Evolutionary conservation across 257 asterid genomes (phyloP).

Genomic region (Fraxinus cuspidata): DNA sequence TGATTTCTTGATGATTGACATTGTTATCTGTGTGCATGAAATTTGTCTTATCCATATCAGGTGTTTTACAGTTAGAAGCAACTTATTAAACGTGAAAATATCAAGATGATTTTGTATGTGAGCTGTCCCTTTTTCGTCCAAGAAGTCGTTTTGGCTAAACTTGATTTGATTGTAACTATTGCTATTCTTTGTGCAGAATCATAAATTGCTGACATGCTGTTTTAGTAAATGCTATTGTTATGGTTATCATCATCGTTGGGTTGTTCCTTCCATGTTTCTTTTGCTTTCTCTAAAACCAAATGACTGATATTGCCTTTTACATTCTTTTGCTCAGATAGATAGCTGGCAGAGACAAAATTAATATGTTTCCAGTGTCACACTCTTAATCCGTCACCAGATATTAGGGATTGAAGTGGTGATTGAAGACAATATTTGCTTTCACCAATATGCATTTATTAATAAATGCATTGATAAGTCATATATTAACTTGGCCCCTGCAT

Average conservation of each 20-base stretch:
- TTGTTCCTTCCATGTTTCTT: background rate
- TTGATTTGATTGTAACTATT: background rate
- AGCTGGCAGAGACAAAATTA: background rate
- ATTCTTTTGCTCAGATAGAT: background rate
- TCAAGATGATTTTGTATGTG: background rate
- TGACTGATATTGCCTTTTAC: background rate
- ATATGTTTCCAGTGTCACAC: background rate
- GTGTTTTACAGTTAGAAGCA: background rate
- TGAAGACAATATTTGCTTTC: background rate
- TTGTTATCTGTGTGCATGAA: background rate
- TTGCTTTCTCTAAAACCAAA: background rate
- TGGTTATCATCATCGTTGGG: background rate
- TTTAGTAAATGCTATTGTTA: background rate
- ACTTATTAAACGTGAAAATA: background rate
- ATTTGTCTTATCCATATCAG: background rate
- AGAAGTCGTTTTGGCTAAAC: background rate
- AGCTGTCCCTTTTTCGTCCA: background rate
- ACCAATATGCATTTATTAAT: background rate
- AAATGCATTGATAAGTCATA: background rate
- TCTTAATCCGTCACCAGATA: background rate
- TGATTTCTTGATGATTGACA: background rate
- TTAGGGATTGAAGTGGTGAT: background rate
- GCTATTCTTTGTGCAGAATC: background rate
- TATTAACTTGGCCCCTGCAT: background rate
- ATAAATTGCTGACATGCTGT: background rate